These are phyloP conservation scores for Plasmodium knowlesi DNA, from an alignment of 169 alveolate genomes.

Conservation along the genomic window DNA sequence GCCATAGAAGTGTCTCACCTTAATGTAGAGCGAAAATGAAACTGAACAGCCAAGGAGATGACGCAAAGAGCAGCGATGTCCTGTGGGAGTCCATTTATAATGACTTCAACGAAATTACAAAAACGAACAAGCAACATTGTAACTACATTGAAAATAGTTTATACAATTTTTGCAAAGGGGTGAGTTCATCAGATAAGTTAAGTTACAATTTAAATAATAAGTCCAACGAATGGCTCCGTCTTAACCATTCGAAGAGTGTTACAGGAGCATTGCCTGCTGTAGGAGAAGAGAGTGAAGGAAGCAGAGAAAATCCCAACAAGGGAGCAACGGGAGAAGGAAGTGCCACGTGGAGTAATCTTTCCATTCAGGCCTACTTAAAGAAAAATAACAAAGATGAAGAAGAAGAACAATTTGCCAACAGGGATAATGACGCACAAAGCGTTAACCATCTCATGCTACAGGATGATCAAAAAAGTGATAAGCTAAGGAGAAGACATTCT, in stretches of 20 bases:
- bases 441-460: neutral
- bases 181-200: slow-evolving; percentile 2
- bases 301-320: neutral
- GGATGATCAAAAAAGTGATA: neutral
- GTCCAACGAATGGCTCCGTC: neutral
- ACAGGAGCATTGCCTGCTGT: neutral
- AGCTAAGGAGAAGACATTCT: neutral
- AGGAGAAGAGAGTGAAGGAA: neutral
- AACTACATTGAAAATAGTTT: slow-evolving; percentile 62
- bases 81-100: slow-evolving; percentile 70
- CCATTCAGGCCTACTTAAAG: neutral
- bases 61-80: slow-evolving; percentile 8
- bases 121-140: slow-evolving; percentile 42
- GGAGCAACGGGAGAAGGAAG: neutral
- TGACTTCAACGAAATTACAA: slow-evolving; percentile 63
- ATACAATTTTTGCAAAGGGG: slow-evolving; percentile 62
- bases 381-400: neutral
- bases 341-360: neutral
- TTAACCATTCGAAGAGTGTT: neutral
- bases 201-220: slow-evolving; percentile 16
- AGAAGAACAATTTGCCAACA: neutral
- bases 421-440: neutral
- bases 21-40: slow-evolving; percentile 13
- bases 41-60: neutral
- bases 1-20: neutral